Evolutionary conservation across 2,329 filamentous ascomycete genomes (phyloP).

Genomic region (Curvularia eragrostidis): DNA sequence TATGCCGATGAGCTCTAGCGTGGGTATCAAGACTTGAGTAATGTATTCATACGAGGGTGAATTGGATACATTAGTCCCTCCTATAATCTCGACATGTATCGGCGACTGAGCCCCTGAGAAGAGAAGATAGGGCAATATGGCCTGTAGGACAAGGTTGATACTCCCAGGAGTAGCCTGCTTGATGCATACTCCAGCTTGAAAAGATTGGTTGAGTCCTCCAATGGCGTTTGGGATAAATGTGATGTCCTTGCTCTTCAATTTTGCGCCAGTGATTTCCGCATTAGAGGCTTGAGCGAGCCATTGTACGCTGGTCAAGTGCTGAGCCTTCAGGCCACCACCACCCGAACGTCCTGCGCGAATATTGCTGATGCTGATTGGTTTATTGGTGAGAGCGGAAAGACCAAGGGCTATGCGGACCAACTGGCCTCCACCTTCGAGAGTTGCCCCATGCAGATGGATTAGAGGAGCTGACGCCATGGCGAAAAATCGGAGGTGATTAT

Average conservation of each 20-base stretch:
- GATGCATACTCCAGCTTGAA: slow-evolving; percentile 41
- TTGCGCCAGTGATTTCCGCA: slow-evolving; percentile 53
- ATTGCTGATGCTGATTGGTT: slow-evolving; percentile 58
- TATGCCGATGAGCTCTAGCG: slow-evolving; percentile 59
- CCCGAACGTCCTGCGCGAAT: slow-evolving; percentile 62
- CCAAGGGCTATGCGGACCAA: slow-evolving; percentile 64
- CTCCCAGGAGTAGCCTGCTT: slow-evolving; percentile 56
- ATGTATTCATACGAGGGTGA: slow-evolving; percentile 65
- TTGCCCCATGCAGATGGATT: slow-evolving; percentile 59
- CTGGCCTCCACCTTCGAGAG: slow-evolving; percentile 68
- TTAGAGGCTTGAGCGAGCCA: slow-evolving; percentile 60
- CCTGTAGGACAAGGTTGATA: slow-evolving; percentile 64
- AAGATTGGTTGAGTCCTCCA: neutral
- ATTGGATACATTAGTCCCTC: slow-evolving; percentile 65
- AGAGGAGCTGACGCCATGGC: slow-evolving; percentile 15
- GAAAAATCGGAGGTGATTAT: neutral
- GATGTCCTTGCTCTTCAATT: slow-evolving; percentile 53
- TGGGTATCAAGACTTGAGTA: slow-evolving; percentile 62
- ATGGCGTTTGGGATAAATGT: slow-evolving; percentile 40
- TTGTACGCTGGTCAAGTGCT: slow-evolving; percentile 63
- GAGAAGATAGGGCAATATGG: slow-evolving; percentile 64
- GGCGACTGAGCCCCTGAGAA: slow-evolving; percentile 42
- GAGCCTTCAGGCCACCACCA: slow-evolving; percentile 63
- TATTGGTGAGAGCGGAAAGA: slow-evolving; percentile 60
- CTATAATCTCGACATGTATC: slow-evolving; percentile 56